Percentiles rank a stretch among this genome's conserved stretches.
These are phyloP conservation scores for Benincasa hispida DNA, from an alignment of 306 rosid species.

Conservation along the genomic window DNA sequence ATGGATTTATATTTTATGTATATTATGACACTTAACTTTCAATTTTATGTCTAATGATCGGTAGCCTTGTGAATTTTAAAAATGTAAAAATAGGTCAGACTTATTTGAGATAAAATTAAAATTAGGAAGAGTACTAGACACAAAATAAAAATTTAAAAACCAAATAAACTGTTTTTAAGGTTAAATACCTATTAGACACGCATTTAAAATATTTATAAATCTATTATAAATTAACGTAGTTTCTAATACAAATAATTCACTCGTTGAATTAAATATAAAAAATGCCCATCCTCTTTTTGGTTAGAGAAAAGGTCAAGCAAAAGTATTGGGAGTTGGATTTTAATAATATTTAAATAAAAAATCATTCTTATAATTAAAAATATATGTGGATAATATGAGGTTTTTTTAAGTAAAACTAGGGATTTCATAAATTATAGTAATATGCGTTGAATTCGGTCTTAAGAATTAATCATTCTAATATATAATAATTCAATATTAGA, in stretches of 20 bases:
- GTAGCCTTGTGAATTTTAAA: no score
- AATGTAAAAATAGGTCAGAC: no score
- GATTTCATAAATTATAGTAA: not conserved
- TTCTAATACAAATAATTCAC: not conserved
- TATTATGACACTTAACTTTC: not conserved
- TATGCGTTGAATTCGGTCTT: not conserved
- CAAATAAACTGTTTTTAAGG: no score
- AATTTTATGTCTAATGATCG: no score
- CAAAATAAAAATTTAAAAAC: no score
- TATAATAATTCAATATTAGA: no score
- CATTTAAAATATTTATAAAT: no score
- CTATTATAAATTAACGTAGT: not conserved
- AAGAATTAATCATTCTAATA: not conserved
- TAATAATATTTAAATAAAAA: not conserved
- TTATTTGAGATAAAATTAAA: no score
- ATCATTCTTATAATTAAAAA: not conserved
- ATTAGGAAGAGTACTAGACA: no score
- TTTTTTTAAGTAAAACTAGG: not conserved
- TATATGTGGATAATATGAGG: not conserved
- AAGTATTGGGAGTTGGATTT: not conserved
- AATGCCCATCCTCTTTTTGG: not conserved
- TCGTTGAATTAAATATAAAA: not conserved
- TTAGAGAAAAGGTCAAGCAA: not conserved
- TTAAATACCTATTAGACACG: no score
- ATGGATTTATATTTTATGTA: no score